Conservation (phyloP, 352 stramenopile genomes). For the Aphanomyces euteiches region DNA sequence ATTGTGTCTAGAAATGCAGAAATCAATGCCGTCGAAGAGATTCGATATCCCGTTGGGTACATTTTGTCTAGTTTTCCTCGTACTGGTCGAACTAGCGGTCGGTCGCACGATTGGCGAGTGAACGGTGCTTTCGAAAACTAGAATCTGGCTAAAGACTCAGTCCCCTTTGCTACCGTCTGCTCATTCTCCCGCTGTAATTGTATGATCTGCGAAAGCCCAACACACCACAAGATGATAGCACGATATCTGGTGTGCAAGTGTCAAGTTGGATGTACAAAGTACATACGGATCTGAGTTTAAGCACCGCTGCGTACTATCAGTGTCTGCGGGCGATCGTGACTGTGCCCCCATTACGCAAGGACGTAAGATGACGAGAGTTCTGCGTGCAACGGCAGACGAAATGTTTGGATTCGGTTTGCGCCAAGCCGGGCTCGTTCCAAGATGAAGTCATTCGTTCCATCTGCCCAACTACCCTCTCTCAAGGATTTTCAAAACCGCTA, state of each 20-base stretch:
- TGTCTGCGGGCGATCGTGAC: background rate
- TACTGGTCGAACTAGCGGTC: background rate
- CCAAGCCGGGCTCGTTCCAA: background rate
- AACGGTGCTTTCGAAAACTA: too few species aligned
- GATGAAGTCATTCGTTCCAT: background rate
- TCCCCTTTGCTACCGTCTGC: too few species aligned
- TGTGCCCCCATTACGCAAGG: background rate
- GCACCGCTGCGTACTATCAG: background rate
- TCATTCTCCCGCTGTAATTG: background rate
- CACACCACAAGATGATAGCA: background rate
- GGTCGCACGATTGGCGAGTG: too few species aligned
- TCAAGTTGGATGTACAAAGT: background rate
- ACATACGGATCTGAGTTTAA: background rate
- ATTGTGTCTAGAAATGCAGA: background rate
- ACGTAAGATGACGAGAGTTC: background rate
- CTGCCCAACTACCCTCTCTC: background rate
- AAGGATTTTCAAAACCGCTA: constrained; percentile 1
- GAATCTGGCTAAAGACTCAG: too few species aligned
- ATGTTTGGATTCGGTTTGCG: background rate
- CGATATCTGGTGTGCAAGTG: background rate
- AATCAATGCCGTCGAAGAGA: background rate
- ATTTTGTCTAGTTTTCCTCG: background rate
- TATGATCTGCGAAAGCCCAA: background rate
- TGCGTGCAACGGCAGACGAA: background rate
- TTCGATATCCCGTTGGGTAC: background rate